Conservation (phyloP, 106 monocot genomes). For the Iris macrosiphon region DNA sequence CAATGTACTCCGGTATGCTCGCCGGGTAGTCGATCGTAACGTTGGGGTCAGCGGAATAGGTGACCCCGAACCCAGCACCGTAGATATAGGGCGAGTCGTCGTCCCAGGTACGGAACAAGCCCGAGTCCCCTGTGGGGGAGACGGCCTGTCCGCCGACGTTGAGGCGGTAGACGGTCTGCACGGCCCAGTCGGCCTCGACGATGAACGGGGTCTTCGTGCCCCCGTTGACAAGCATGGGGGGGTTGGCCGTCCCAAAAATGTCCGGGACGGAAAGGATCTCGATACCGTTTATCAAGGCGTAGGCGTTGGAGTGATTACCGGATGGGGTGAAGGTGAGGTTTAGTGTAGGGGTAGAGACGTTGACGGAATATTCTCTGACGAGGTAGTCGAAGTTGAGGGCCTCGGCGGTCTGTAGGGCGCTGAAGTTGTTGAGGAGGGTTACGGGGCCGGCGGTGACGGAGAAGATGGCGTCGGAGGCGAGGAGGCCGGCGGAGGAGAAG, state of each 20-base stretch:
- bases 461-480: constrained; percentile 37
- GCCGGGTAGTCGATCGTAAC: constrained; percentile 24
- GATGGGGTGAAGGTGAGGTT: constrained; percentile 50
- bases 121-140: constrained; percentile 26
- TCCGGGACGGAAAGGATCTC: constrained; percentile 58
- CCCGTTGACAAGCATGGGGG: constrained; percentile 10
- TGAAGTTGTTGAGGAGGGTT: constrained; percentile 57
- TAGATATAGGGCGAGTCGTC: constrained; percentile 30
- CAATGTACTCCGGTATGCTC: constrained; percentile 21
- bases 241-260: constrained; percentile 5
- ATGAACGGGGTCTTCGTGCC: neutral
- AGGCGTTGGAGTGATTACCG: constrained; percentile 17
- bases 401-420: constrained; percentile 35
- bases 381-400: constrained; percentile 42
- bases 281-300: constrained; percentile 64
- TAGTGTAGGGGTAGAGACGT: constrained; percentile 21
- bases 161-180: constrained; percentile 47
- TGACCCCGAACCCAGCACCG: constrained; percentile 30
- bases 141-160: constrained; percentile 57
- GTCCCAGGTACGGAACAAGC: constrained; percentile 35
- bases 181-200: constrained; percentile 19
- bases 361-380: constrained; percentile 42
- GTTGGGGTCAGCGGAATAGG: constrained; percentile 33
- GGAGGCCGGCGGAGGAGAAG: constrained; percentile 15
- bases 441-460: constrained; percentile 36